phyloP scores from a whole-genome alignment of 2,329 filamentous ascomycete genomes.

The Neonectria faginata region DNA sequence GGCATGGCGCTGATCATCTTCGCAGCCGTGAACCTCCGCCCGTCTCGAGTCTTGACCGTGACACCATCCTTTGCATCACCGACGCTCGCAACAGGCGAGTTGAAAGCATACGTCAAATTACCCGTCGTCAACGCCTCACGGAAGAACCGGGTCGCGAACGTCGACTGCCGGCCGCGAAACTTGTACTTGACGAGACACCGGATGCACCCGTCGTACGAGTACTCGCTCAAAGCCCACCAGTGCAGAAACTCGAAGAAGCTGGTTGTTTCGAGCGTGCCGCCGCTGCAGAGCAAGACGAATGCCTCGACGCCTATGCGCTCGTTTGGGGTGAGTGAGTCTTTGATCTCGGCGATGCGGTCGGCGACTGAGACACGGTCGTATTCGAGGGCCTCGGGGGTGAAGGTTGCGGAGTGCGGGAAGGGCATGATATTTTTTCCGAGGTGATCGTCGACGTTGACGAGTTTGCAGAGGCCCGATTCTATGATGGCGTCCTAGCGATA shows the following conservation, averaged over 20 bases:
- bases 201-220: constrained; percentile 54
- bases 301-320: constrained; percentile 55
- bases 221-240: constrained; percentile 60
- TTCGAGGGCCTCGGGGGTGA: constrained; percentile 48
- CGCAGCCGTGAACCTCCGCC: constrained; percentile 43
- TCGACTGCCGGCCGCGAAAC: constrained; percentile 57
- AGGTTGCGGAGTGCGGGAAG: constrained; percentile 53
- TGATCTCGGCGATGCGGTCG: constrained; percentile 57
- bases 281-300: constrained; percentile 57
- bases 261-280: constrained; percentile 55
- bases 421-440: constrained; percentile 53
- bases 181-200: constrained; percentile 57
- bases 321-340: constrained; percentile 52
- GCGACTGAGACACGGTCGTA: constrained; percentile 56
- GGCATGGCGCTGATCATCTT: constrained; percentile 58
- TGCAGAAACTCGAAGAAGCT: constrained; percentile 61
- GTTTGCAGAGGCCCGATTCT: constrained; percentile 53
- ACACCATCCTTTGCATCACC: constrained; percentile 47
- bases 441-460: constrained; percentile 60
- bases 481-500: constrained; percentile 45
- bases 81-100: constrained; percentile 51
- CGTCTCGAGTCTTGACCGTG: constrained; percentile 49
- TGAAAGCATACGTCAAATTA: constrained; percentile 56
- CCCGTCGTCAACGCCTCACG: constrained; percentile 55
- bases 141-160: constrained; percentile 59